Percentiles rank a stretch among this genome's conserved stretches.
These are phyloP conservation scores for Lecanicillium sp. DNA, from an alignment of 2,329 filamentous ascomycete genomes.

Conservation along the genomic window DNA sequence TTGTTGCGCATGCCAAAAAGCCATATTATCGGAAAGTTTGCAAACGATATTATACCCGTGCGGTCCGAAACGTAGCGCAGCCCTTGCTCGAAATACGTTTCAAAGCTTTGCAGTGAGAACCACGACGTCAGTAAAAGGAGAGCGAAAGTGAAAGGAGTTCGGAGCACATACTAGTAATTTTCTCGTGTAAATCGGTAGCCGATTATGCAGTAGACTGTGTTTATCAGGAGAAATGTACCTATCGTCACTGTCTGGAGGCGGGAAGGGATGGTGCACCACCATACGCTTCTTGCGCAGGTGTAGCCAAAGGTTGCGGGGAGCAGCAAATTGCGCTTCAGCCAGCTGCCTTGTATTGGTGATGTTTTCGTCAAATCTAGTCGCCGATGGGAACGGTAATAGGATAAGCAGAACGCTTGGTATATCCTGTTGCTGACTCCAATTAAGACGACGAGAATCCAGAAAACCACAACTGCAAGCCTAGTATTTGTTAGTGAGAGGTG, in stretches of 20 bases:
- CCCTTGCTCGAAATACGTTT: conserved; percentile 22
- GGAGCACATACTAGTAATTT: not conserved
- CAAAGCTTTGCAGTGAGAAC: too few species aligned
- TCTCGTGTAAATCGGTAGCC: conserved; percentile 27
- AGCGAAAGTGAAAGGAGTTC: conserved; percentile 24
- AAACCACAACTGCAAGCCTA: not conserved
- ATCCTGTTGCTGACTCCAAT: not conserved
- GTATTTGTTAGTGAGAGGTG: not conserved
- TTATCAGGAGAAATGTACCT: conserved; percentile 27
- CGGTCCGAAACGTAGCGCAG: conserved; percentile 54
- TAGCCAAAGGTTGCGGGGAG: conserved; percentile 37
- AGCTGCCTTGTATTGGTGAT: conserved; percentile 9
- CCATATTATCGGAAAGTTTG: conserved; percentile 58
- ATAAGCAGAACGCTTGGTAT: not conserved
- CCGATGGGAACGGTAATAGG: not conserved
- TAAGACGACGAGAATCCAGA: conserved; percentile 3
- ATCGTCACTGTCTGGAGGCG: conserved; percentile 34
- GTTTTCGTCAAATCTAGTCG: not conserved
- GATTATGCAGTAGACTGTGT: conserved; percentile 25
- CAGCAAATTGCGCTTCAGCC: conserved; percentile 25
- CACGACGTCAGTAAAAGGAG: too few species aligned
- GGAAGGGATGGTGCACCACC: conserved; percentile 36
- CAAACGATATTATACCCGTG: conserved; percentile 55
- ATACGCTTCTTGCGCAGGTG: conserved; percentile 33
- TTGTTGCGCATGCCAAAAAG: conserved; percentile 63